These are phyloP conservation scores for Candida smagusa DNA, from an alignment of 1,139 yeast genomes.

Conservation along the genomic window DNA sequence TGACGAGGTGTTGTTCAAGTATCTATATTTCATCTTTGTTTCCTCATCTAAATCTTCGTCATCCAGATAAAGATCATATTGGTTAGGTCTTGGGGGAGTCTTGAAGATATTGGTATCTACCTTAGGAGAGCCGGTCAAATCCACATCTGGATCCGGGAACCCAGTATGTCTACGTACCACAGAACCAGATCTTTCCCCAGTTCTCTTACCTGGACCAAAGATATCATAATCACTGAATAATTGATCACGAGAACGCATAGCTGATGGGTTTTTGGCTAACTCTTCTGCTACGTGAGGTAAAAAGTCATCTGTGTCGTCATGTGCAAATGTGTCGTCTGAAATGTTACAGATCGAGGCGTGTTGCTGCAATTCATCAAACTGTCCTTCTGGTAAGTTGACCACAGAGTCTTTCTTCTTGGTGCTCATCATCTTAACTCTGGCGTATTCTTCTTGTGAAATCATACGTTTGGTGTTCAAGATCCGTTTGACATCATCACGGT, in stretches of 20 bases:
- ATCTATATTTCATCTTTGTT: constrained; percentile 12
- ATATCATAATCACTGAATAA: constrained; percentile 34
- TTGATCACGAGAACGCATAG: constrained; percentile 33
- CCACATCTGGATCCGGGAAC: constrained; percentile 40
- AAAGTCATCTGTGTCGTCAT: constrained; percentile 9
- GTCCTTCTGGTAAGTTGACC: constrained; percentile 26
- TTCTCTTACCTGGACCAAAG: constrained; percentile 7
- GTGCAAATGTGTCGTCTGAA: constrained; percentile 23
- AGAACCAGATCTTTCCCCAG: constrained; percentile 11
- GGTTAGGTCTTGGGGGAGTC: constrained; percentile 23
- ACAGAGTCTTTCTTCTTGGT: constrained; percentile 26
- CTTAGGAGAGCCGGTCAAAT: constrained; percentile 22
- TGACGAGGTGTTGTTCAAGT: constrained; percentile 7
- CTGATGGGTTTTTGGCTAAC: constrained; percentile 32
- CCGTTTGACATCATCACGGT: constrained; percentile 44
- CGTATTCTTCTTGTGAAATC: constrained; percentile 43
- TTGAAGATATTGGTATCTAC: constrained; percentile 18
- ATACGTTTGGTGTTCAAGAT: constrained; percentile 39
- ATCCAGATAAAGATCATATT: constrained; percentile 1
- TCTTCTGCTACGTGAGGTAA: constrained; percentile 36
- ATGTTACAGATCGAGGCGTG: constrained; percentile 41
- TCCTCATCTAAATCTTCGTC: constrained; percentile 14
- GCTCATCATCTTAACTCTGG: constrained; percentile 33
- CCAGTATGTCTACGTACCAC: constrained; percentile 10
- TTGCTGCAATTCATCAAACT: constrained; percentile 34